Percentiles rank a stretch among this genome's conserved stretches.
Conservation (phyloP, 176 grass and related monocot genomes). For the Zea mays region DNA sequence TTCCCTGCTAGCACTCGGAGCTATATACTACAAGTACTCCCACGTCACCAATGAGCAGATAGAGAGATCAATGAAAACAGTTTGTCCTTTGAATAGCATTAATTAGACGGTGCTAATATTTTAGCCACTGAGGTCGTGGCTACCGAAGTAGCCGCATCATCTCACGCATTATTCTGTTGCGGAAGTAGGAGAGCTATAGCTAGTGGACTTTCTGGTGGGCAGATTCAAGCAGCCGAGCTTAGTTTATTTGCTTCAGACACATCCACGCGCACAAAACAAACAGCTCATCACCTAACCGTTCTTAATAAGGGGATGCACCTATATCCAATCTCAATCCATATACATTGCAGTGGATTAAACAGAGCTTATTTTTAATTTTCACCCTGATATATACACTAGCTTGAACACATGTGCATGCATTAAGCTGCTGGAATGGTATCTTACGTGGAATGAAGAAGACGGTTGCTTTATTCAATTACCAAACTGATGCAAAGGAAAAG, state of each 20-base stretch:
- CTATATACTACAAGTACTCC: not conserved
- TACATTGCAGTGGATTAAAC: no score
- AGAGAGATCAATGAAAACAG: not conserved
- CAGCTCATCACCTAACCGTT: conserved; percentile 7
- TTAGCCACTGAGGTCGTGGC: conserved; percentile 33
- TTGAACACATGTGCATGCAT: no score
- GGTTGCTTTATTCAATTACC: not conserved
- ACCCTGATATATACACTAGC: no score
- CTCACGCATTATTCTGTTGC: conserved; percentile 21
- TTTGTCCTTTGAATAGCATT: conserved; percentile 6
- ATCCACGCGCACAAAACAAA: not conserved
- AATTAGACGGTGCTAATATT: conserved; percentile 14
- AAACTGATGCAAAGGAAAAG: not conserved
- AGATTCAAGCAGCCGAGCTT: conserved; percentile 25
- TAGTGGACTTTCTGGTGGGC: conserved; percentile 33
- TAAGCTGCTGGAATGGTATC: no score
- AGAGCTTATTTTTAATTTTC: no score
- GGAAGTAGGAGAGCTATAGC: not conserved
- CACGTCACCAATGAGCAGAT: conserved; percentile 7
- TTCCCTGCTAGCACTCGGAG: not conserved
- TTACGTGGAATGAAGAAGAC: not conserved
- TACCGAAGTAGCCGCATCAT: conserved; percentile 40
- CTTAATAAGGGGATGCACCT: not conserved
- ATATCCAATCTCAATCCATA: no score
- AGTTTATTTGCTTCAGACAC: conserved; percentile 31